Conservation (phyloP, 148 eudicot species). For the Rhododendron vialii region DNA sequence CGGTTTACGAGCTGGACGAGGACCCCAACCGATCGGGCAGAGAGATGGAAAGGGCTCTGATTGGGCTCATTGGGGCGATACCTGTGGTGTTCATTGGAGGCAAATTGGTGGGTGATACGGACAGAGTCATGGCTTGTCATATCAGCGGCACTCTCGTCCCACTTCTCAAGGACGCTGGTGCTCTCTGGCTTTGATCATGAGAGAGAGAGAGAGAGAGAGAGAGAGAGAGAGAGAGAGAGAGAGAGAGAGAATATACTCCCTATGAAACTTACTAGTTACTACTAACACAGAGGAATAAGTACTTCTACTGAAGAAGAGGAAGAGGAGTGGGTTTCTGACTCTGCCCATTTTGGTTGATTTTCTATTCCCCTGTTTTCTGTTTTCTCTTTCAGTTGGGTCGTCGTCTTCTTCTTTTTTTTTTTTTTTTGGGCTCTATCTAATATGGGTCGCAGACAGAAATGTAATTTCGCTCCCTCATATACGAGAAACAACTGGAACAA, state of each 20-base stretch:
- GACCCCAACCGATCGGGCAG: not conserved
- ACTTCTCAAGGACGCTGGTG: not conserved
- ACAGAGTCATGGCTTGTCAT: constrained; percentile 1
- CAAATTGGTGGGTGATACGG: not conserved
- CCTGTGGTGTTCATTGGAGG: not conserved
- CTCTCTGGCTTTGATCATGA: not conserved
- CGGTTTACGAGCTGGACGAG: not conserved
- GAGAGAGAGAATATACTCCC: no score
- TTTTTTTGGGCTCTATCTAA: not conserved
- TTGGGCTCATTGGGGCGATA: not conserved
- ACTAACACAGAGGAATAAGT: not conserved
- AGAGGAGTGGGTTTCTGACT: not conserved
- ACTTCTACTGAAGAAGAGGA: not conserved
- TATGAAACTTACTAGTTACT: no score
- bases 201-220: not conserved
- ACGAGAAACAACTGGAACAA: not conserved
- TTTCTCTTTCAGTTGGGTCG: not conserved
- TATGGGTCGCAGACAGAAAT: not conserved
- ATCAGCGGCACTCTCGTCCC: not conserved
- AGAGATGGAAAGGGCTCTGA: not conserved
- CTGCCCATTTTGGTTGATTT: not conserved
- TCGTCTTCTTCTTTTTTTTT: not conserved
- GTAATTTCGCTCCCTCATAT: not conserved
- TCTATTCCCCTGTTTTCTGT: not conserved
- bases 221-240: no score